Percentiles rank a stretch among this genome's conserved stretches.
phyloP scores from a whole-genome alignment of 805 yeast species.

The Peterozyma toletana region DNA sequence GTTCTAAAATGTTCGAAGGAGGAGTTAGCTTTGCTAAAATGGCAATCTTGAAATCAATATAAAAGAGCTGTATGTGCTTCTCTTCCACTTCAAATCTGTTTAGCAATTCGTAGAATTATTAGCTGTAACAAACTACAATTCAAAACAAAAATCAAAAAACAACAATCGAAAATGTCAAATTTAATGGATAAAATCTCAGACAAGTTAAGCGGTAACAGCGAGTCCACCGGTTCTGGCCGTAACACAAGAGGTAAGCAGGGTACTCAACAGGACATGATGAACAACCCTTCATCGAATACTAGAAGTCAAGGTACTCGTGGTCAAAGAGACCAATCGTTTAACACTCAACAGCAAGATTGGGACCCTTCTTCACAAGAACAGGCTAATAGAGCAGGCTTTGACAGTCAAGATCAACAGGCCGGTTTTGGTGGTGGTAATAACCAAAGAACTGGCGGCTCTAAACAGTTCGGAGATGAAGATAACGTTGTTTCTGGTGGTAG shows the following conservation, averaged over 20 bases:
- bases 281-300: neutral
- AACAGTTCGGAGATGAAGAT: neutral
- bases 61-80: too few species aligned
- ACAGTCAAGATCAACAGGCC: neutral
- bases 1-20: too few species aligned
- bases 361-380: neutral
- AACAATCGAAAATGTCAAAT: slow-evolving; percentile 6
- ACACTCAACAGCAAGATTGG: slow-evolving; percentile 1
- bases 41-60: too few species aligned
- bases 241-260: neutral
- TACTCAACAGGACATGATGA: slow-evolving; percentile 1
- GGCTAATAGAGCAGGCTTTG: neutral
- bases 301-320: slow-evolving; percentile 2
- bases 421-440: slow-evolving; percentile 1
- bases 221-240: neutral
- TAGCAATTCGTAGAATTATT: too few species aligned
- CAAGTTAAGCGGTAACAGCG: slow-evolving; percentile 8
- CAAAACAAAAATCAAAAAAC: neutral
- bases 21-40: too few species aligned
- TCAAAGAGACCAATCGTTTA: slow-evolving; percentile 1
- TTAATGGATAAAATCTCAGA: slow-evolving; percentile 9
- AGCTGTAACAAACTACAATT: too few species aligned
- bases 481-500: neutral
- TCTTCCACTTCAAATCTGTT: too few species aligned
- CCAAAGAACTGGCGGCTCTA: neutral